These are phyloP conservation scores for Cercospora brassicicola DNA, from an alignment of 2,329 filamentous ascomycete species.

Conservation along the genomic window DNA sequence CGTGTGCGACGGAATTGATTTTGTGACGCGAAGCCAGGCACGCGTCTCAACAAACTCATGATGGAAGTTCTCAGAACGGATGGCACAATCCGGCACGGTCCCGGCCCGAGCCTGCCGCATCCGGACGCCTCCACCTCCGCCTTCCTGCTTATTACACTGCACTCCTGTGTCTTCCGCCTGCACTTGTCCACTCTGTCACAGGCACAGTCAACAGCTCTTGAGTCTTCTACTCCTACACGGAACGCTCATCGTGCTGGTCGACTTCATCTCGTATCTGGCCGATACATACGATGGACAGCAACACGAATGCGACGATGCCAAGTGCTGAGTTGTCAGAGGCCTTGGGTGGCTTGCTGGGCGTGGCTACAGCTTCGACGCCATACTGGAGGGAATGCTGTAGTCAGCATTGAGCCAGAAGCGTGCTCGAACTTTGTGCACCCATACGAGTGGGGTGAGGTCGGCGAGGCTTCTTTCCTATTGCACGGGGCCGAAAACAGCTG, in stretches of 20 bases:
- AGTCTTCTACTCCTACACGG: not conserved
- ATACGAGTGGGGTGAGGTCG: not conserved
- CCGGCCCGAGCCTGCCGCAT: too few species aligned
- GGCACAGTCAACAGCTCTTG: not conserved
- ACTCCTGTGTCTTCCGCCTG: not conserved
- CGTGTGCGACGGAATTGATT: too few species aligned
- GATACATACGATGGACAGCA: not conserved
- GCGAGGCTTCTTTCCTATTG: not conserved
- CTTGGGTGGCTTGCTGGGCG: not conserved
- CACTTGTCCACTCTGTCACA: not conserved
- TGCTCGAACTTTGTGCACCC: not conserved
- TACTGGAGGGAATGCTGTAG: not conserved
- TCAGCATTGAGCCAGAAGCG: not conserved
- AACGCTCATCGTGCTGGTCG: not conserved
- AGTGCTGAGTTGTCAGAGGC: not conserved
- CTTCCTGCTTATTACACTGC: not conserved
- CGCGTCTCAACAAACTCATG: not conserved
- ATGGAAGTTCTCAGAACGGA: too few species aligned
- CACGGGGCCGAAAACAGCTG: not conserved
- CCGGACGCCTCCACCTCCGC: not conserved
- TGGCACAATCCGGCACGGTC: not conserved
- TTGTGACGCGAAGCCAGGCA: not conserved
- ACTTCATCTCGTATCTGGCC: not conserved
- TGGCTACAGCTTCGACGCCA: not conserved
- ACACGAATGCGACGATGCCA: not conserved